Evolutionary conservation across 106 monocot species (phyloP).

Genomic region (Allium sativum): DNA sequence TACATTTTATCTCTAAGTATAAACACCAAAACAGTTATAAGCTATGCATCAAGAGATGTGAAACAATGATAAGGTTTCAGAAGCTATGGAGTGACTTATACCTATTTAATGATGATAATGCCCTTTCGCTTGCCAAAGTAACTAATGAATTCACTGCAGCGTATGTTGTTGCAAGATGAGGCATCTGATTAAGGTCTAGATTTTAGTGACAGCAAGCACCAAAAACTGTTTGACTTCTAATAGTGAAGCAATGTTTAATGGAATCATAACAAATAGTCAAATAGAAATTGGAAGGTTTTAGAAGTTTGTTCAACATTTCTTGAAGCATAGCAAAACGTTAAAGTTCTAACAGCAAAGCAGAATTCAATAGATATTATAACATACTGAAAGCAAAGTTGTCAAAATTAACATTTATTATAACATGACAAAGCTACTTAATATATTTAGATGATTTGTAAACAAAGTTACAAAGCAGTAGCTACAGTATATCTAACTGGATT

Average conservation of each 20-base stretch:
- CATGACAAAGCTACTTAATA: too few relatives aligned
- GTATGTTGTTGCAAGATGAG: constrained; percentile 98
- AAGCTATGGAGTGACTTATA: constrained; percentile 10
- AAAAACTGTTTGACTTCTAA: too few relatives aligned
- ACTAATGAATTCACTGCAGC: constrained; percentile 86
- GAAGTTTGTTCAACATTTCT: not conserved
- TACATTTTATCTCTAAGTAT: constrained; percentile 43
- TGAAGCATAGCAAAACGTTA: too few relatives aligned
- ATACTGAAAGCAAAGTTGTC: too few relatives aligned
- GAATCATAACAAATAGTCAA: not conserved
- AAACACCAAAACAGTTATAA: not conserved
- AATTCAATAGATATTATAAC: too few relatives aligned
- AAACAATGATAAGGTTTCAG: not conserved
- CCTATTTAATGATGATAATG: constrained; percentile 89
- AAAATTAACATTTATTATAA: too few relatives aligned
- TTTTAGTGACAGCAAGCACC: not conserved
- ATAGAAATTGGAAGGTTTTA: not conserved
- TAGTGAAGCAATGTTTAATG: too few relatives aligned
- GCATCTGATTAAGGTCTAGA: constrained; percentile 35
- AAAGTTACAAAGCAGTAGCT: too few relatives aligned
- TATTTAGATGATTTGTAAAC: too few relatives aligned
- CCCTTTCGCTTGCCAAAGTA: constrained; percentile 64
- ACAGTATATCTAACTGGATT: too few relatives aligned
- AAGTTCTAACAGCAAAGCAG: too few relatives aligned
- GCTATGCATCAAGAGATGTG: not conserved